Percentiles rank a stretch among this genome's conserved stretches.
These are phyloP conservation scores for Phragmites australis DNA, from an alignment of 176 grass and related monocot genomes.

Conservation along the genomic window DNA sequence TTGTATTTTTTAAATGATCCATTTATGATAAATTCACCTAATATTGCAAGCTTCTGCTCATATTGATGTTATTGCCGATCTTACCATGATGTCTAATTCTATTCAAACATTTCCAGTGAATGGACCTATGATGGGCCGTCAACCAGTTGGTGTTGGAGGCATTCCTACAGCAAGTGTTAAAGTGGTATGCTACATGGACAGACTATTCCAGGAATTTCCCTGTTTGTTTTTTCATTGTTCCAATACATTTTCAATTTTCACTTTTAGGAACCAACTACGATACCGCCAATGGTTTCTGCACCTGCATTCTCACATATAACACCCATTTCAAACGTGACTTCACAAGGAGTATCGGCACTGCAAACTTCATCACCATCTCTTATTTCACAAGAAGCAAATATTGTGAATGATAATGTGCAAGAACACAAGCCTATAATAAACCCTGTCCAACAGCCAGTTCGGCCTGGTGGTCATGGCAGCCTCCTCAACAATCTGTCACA, in stretches of 20 bases:
- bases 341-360: conserved; percentile 62
- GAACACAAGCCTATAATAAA: conserved; percentile 84
- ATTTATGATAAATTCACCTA: conserved; percentile 18
- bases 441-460: conserved; percentile 59
- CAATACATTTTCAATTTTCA: conserved; percentile 2
- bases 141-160: conserved; percentile 48
- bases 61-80: conserved; percentile 22
- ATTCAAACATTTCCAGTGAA: conserved; percentile 46
- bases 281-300: conserved; percentile 57
- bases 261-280: conserved; percentile 64
- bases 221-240: conserved; percentile 24
- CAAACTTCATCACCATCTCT: conserved; percentile 77
- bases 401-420: conserved; percentile 65
- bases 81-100: conserved; percentile 26
- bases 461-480: conserved; percentile 71
- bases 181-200: conserved; percentile 53
- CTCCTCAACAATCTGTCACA: conserved; percentile 85
- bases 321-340: conserved; percentile 59
- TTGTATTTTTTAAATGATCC: conserved; percentile 21
- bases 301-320: conserved; percentile 58
- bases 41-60: conserved; percentile 2
- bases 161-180: conserved; percentile 59
- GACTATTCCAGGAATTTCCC: conserved; percentile 8
- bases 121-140: conserved; percentile 51
- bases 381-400: conserved; percentile 78